Evolutionary conservation across 306 rosid genomes (phyloP).

Genomic region (Malus domestica): ASM211411v1 NC_041803.1:44932001-44932500

Average conservation of each 20-base stretch:
- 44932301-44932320: neutral
- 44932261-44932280: neutral
- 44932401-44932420: conserved; percentile 25
- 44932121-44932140: neutral
- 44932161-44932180: neutral
- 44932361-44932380: neutral
- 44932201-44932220: conserved; percentile 25
- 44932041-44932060: conserved; percentile 30
- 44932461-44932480: neutral
- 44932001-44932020: neutral
- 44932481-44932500: neutral
- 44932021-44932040: conserved; percentile 19
- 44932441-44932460: neutral
- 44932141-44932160: neutral
- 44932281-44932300: neutral
- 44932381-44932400: conserved; percentile 15
- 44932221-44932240: neutral
- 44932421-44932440: conserved; percentile 3
- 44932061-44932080: conserved; percentile 9
- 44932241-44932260: conserved; percentile 35
- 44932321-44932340: conserved; percentile 12
- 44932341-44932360: conserved; percentile 22
- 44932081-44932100: conserved; percentile 13
- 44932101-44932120: conserved; percentile 20
- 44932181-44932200: conserved; percentile 3